Percentiles rank a stretch among this genome's conserved stretches.
Evolutionary conservation across 2,329 filamentous ascomycete genomes (phyloP).

Genomic region (Monilinia laxa): DNA sequence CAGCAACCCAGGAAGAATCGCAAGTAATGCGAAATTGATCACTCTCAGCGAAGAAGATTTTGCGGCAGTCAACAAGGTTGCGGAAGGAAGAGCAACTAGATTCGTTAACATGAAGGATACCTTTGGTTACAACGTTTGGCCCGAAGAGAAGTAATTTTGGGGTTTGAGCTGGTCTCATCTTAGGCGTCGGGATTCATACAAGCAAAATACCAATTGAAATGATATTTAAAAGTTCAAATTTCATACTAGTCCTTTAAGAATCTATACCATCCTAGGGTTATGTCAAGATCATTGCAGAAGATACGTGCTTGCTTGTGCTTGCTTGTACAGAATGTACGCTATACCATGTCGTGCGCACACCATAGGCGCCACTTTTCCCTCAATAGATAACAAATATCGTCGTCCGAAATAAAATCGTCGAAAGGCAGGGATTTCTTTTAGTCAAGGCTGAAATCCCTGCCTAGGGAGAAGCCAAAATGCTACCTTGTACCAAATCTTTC

Average conservation of each 20-base stretch:
- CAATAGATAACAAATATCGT: too few relatives aligned
- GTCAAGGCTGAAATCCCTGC: too few relatives aligned
- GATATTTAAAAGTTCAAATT: not conserved
- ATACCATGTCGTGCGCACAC: too few relatives aligned
- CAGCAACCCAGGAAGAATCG: constrained; percentile 65
- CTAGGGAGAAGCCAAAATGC: too few relatives aligned
- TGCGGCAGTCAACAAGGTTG: constrained; percentile 57
- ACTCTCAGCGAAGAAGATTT: constrained; percentile 63
- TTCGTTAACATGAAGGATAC: constrained; percentile 84
- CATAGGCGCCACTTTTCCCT: too few relatives aligned
- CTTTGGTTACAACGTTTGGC: constrained; percentile 72
- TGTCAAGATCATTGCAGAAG: not conserved
- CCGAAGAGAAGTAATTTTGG: constrained; percentile 49
- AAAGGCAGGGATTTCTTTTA: too few relatives aligned
- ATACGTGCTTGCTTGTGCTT: not conserved
- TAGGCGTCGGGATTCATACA: not conserved
- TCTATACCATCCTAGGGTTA: not conserved
- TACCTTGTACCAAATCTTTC: too few relatives aligned
- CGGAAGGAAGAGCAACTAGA: constrained; percentile 63
- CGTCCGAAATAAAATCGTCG: too few relatives aligned
- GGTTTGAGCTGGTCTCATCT: constrained; percentile 15
- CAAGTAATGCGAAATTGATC: constrained; percentile 66
- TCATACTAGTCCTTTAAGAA: not conserved
- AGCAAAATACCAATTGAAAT: not conserved
- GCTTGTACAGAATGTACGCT: too few relatives aligned